These are phyloP conservation scores for Botrytis aclada DNA, from an alignment of 2,329 filamentous ascomycete species.

Conservation along the genomic window DNA sequence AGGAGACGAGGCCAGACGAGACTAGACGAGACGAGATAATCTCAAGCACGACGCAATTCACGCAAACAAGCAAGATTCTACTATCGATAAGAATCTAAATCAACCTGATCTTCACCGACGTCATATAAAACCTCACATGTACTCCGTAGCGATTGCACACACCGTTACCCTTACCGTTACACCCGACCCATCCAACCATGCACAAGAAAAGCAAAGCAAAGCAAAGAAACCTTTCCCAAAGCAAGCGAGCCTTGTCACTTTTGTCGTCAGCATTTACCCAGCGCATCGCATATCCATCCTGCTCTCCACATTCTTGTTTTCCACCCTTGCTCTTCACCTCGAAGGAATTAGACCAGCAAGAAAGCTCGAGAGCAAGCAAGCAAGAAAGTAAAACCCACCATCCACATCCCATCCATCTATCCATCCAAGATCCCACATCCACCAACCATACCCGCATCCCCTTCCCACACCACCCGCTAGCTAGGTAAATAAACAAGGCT, in stretches of 20 bases:
- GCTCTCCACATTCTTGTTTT: slow-evolving; percentile 7
- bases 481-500: slow-evolving; percentile 1
- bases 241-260: slow-evolving; percentile 14
- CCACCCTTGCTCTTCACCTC: not conserved
- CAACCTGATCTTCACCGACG: not conserved
- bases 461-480: not conserved
- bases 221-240: not conserved
- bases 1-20: not conserved
- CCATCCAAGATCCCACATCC: not conserved
- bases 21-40: slow-evolving; percentile 3
- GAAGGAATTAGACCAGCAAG: not conserved
- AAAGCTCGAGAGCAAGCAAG: not conserved
- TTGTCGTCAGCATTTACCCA: slow-evolving; percentile 11
- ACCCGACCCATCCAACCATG: not conserved
- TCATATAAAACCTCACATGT: slow-evolving; percentile 1
- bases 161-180: not conserved
- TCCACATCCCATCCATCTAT: not conserved
- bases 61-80: not conserved
- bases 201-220: not conserved
- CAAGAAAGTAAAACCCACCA: not conserved
- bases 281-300: not conserved
- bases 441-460: not conserved
- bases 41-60: not conserved
- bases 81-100: not conserved
- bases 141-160: not conserved